Evolutionary conservation across 1,284 basidiomycete species (phyloP).

Genomic region (Peniophora sp.): DNA sequence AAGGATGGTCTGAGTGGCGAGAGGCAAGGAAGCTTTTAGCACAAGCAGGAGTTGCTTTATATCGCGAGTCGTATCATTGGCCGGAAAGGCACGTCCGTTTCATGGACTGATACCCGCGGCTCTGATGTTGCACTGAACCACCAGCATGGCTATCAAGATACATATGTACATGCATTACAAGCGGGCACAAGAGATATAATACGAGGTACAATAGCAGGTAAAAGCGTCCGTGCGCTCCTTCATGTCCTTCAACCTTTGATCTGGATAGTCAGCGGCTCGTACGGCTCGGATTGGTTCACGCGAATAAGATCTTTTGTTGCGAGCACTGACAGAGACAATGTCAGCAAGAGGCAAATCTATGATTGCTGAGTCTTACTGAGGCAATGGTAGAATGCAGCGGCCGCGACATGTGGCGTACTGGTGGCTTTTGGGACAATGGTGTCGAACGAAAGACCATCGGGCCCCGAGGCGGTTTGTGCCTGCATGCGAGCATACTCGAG

Average conservation of each 20-base stretch:
- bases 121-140: background rate
- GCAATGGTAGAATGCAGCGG: conserved; percentile 75
- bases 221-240: no score
- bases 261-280: conserved; percentile 38
- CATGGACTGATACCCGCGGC: conserved; percentile 3
- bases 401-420: conserved; percentile 67
- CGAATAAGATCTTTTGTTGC: conserved; percentile 55
- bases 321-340: conserved; percentile 36
- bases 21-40: background rate
- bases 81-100: no score
- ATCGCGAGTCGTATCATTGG: no score
- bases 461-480: conserved; percentile 42
- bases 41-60: background rate
- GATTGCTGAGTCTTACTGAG: conserved; percentile 41
- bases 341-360: conserved; percentile 1
- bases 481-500: conserved; percentile 73
- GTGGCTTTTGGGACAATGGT: conserved; percentile 54
- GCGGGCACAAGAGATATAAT: background rate
- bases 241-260: conserved; percentile 12
- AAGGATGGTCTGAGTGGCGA: background rate
- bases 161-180: conserved; percentile 4
- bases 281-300: conserved; percentile 45
- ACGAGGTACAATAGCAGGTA: no score
- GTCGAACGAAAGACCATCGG: conserved; percentile 48
- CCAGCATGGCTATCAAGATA: conserved; percentile 14